Evolutionary conservation across 495 filamentous ascomycete genomes (phyloP).

Genomic region (Venustampulla echinocandica): DNA sequence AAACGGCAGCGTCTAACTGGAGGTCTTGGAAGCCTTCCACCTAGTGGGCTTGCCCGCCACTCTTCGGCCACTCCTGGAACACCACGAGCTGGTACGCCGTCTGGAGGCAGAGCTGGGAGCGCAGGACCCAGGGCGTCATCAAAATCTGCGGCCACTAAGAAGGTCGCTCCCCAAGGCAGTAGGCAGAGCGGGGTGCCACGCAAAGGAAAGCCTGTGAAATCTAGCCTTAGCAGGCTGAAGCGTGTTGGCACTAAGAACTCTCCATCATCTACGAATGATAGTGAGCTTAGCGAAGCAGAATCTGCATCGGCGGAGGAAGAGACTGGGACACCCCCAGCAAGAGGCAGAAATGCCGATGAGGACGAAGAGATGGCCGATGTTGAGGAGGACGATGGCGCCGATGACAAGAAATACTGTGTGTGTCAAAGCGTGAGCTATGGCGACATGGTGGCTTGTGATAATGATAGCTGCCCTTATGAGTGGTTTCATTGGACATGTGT

Average conservation of each 20-base stretch:
- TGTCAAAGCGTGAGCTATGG: slow-evolving; percentile 91
- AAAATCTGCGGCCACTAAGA: slow-evolving; percentile 47
- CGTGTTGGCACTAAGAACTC: slow-evolving; percentile 49
- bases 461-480: slow-evolving; percentile 82
- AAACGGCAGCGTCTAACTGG: slow-evolving; percentile 67
- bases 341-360: slow-evolving; percentile 38
- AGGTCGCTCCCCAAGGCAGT: slow-evolving; percentile 48
- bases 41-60: slow-evolving; percentile 66
- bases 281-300: slow-evolving; percentile 59
- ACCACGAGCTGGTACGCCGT: slow-evolving; percentile 67
- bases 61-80: slow-evolving; percentile 77
- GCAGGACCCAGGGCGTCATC: slow-evolving; percentile 52
- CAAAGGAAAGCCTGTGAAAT: slow-evolving; percentile 47
- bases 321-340: slow-evolving; percentile 22
- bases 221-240: slow-evolving; percentile 43
- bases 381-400: slow-evolving; percentile 78
- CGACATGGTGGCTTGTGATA: slow-evolving; percentile 98
- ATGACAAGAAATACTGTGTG: slow-evolving; percentile 83
- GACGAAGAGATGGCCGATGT: slow-evolving; percentile 56
- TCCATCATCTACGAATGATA: slow-evolving; percentile 46
- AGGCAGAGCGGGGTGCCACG: slow-evolving; percentile 39
- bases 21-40: slow-evolving; percentile 54
- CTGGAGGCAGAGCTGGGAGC: slow-evolving; percentile 55
- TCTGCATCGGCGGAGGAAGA: slow-evolving; percentile 39
- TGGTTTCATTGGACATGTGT: slow-evolving; percentile 99